phyloP scores from a whole-genome alignment of 495 filamentous ascomycete species.

The Penicillium goetzii region DNA sequence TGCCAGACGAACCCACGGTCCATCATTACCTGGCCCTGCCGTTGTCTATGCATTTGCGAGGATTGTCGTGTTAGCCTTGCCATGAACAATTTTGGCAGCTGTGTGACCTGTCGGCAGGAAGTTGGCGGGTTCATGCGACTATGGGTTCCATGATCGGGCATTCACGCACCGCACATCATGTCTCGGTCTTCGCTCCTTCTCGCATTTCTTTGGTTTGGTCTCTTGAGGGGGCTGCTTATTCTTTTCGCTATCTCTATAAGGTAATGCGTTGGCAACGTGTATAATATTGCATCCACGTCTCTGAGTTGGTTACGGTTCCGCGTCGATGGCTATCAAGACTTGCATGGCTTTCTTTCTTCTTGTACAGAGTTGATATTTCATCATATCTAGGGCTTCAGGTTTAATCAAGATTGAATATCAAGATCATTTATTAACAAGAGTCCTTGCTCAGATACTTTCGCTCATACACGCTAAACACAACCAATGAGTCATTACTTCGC shows the following conservation, averaged over 20 bases:
- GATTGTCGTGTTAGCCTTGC: slow-evolving; percentile 92
- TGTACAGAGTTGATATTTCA: slow-evolving; percentile 13
- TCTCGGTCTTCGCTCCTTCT: neutral
- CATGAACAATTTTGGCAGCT: slow-evolving; percentile 95
- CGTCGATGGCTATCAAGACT: neutral
- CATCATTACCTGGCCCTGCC: slow-evolving; percentile 94
- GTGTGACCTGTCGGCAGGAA: slow-evolving; percentile 88
- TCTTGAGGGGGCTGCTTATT: neutral
- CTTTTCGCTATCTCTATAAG: neutral
- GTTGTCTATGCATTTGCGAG: slow-evolving; percentile 91
- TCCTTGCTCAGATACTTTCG: neutral
- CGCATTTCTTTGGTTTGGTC: neutral
- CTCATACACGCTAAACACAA: neutral
- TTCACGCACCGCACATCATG: too few species aligned
- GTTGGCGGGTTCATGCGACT: slow-evolving; percentile 85
- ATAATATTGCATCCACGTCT: slow-evolving; percentile 26
- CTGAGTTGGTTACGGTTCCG: neutral
- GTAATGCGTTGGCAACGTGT: slow-evolving; percentile 19
- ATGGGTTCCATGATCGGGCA: slow-evolving; percentile 72
- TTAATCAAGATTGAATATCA: slow-evolving; percentile 17
- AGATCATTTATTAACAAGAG: neutral
- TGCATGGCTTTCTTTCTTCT: slow-evolving; percentile 8
- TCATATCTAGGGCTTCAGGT: slow-evolving; percentile 8
- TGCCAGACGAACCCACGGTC: slow-evolving; percentile 87
- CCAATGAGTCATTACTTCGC: neutral